phyloP scores from a whole-genome alignment of 2,329 filamentous ascomycete species.

The Penicillium oxalicum region DNA sequence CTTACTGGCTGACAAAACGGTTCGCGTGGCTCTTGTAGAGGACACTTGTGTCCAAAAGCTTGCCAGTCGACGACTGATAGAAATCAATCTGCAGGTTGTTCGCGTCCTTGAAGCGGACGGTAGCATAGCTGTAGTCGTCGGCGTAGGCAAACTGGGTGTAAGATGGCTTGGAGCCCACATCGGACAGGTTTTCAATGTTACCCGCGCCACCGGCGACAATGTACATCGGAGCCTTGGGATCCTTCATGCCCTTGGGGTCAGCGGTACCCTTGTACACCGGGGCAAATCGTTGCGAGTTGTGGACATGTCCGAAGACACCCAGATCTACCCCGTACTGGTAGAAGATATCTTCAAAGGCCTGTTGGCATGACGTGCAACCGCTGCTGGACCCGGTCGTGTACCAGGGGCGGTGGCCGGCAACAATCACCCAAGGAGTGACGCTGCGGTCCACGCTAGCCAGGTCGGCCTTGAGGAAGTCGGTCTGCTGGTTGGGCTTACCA shows the following conservation, averaged over 20 bases:
- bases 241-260: conserved; percentile 41
- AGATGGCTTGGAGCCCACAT: conserved; percentile 38
- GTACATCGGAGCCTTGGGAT: conserved; percentile 53
- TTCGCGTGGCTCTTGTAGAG: conserved; percentile 46
- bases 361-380: conserved; percentile 45
- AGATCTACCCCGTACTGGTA: conserved; percentile 55
- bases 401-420: conserved; percentile 44
- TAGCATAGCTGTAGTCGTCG: conserved; percentile 49
- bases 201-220: conserved; percentile 52
- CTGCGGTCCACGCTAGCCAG: conserved; percentile 52
- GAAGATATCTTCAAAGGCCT: conserved; percentile 50
- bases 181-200: conserved; percentile 49
- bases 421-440: conserved; percentile 51
- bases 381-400: conserved; percentile 37
- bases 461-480: conserved; percentile 51
- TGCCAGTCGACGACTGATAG: conserved; percentile 44
- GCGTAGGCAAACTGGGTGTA: conserved; percentile 37
- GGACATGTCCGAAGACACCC: conserved; percentile 53
- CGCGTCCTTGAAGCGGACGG: conserved; percentile 43
- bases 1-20: conserved; percentile 50
- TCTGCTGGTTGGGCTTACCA: conserved; percentile 45
- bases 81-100: conserved; percentile 49
- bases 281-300: conserved; percentile 52
- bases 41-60: conserved; percentile 44
- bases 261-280: conserved; percentile 29